Evolutionary conservation across 2,329 filamentous ascomycete genomes (phyloP), one percentile per base, ranked within the genome.

Genomic region (Paecilomyces niveus): DNA sequence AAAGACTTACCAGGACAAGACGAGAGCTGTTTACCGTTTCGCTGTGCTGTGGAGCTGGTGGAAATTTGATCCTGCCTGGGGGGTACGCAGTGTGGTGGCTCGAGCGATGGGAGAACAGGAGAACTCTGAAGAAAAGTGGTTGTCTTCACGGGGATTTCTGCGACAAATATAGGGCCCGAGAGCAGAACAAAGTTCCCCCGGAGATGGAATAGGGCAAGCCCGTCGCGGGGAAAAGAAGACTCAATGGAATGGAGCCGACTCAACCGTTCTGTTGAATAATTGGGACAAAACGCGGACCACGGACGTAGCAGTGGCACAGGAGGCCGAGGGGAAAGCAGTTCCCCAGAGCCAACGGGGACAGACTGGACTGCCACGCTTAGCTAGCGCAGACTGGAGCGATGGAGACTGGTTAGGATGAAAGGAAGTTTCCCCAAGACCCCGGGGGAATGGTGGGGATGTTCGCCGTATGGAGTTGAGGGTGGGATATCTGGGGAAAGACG

Each of bases 341-440:
- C 26, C 21, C 24, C n/a, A 11, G 50, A n/a, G 15, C 29, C n/a
- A 55, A 39, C 18, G 22, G 31, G 54, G 15, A 5, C 11, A 29
- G 26, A 29, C 13, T 15, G 18, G 52, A 9, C 39, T 45, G 18
- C 39, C 39, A 45, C 50, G 50, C 50, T 15, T 13, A n/a, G 50
- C 50, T 13, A 29, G 50, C 50, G 29, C 21, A n/a, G 35, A 18
- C 54, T 15, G n/a, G 35, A 49, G 32, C 54, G 31, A 55, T 33
- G 53, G 26, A 18, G 51, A 53, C 32, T 60, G 58, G 60, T 60
- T 58, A 64, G 61, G 62, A 53, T 59, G 59, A 65, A 65, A 45
- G 62, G 61, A 64, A 64, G 53, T 61, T 63, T 59, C 52, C 9
- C 53, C 54, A 58, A 55, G 50, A 57, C 51, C 50, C 45, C 32